phyloP scores from a whole-genome alignment of 805 yeast genomes.

The Candida peoriensis region DNA sequence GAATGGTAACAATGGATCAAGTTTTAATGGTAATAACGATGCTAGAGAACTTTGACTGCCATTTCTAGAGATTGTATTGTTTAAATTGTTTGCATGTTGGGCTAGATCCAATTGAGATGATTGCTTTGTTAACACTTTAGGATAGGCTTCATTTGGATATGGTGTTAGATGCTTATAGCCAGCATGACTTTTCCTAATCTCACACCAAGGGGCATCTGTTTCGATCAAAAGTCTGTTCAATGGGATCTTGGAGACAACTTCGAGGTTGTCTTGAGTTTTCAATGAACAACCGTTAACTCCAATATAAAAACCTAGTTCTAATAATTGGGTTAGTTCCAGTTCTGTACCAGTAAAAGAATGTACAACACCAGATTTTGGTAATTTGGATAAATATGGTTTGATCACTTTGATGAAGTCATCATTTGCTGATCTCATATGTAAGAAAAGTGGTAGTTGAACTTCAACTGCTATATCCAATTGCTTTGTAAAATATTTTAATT shows the following conservation, averaged over 20 bases:
- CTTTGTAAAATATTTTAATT: constrained; percentile 56
- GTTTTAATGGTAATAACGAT: constrained; percentile 19
- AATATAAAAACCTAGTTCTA: constrained; percentile 59
- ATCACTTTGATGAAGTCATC: constrained; percentile 69
- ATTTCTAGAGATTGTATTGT: too few relatives aligned
- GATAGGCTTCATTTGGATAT: constrained; percentile 55
- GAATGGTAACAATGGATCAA: constrained; percentile 54
- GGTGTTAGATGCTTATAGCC: constrained; percentile 52
- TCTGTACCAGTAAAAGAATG: constrained; percentile 90
- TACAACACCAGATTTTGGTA: constrained; percentile 62
- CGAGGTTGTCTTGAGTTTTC: constrained; percentile 67
- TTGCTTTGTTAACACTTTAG: constrained; percentile 27
- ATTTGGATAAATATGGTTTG: constrained; percentile 42
- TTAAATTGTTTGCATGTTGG: constrained; percentile 6
- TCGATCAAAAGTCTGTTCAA: constrained; percentile 69
- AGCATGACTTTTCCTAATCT: constrained; percentile 77
- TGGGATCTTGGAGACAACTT: constrained; percentile 66
- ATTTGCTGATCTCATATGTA: constrained; percentile 86
- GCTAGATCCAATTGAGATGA: constrained; percentile 11
- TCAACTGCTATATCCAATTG: constrained; percentile 68
- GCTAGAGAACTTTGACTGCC: too few relatives aligned
- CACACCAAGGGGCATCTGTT: constrained; percentile 99
- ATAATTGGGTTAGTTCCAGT: constrained; percentile 53
- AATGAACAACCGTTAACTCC: constrained; percentile 94
- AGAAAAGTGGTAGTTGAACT: constrained; percentile 67